Percentiles rank a stretch among this genome's conserved stretches.
Conservation (phyloP, 768 basidiomycete species). For the Collybiopsis luxurians region DNA sequence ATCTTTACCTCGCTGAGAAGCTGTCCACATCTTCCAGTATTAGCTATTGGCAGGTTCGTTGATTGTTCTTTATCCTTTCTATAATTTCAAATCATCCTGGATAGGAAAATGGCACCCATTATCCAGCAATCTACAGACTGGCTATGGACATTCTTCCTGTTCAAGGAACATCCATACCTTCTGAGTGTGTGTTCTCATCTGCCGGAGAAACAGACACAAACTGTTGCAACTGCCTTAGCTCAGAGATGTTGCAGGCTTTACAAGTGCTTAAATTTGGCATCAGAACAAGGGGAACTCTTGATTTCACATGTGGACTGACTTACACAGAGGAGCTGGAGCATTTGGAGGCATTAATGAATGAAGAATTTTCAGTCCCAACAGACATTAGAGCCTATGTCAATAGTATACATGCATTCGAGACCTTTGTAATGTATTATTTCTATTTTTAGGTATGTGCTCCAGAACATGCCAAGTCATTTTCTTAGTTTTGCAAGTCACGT, state of each 20-base stretch:
- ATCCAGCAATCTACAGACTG: background rate
- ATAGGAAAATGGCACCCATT: background rate
- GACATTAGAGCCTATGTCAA: no score
- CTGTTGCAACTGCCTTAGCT: conserved; percentile 1
- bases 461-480: no score
- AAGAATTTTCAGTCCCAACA: no score
- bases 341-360: background rate
- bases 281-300: background rate
- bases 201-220: conserved; percentile 6
- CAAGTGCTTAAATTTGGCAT: conserved; percentile 12
- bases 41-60: background rate
- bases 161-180: conserved; percentile 12
- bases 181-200: conserved; percentile 9
- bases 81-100: background rate
- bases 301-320: conserved; percentile 8
- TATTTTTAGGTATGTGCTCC: no score
- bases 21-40: background rate
- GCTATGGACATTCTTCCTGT: background rate
- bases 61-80: background rate
- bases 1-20: background rate
- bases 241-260: conserved; percentile 8
- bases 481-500: no score
- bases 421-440: no score
- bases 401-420: no score
- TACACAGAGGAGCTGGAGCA: background rate